These are phyloP conservation scores for Ustulina deusta DNA, from an alignment of 2,329 filamentous ascomycete species.

Conservation along the genomic window DNA sequence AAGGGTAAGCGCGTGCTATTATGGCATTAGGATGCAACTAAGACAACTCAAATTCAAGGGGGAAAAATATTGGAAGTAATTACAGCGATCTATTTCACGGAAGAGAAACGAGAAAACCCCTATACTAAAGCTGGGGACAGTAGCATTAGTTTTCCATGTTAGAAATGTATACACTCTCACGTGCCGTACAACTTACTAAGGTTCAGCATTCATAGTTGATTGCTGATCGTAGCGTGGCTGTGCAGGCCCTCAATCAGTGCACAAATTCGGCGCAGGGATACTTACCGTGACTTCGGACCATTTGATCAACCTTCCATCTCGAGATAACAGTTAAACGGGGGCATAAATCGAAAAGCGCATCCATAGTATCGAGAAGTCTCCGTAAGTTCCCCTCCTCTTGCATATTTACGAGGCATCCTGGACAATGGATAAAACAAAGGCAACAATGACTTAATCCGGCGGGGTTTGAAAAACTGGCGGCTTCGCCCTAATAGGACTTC, in stretches of 20 bases:
- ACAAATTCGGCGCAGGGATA: no score
- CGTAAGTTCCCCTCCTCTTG: no score
- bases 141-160: no score
- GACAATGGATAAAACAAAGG: slow-evolving; percentile 21
- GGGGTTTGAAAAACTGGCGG: background rate
- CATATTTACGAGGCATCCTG: background rate
- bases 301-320: background rate
- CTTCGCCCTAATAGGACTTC: background rate
- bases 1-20: no score
- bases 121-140: background rate
- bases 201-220: background rate
- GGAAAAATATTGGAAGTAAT: no score
- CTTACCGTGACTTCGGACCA: background rate
- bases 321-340: background rate
- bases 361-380: no score
- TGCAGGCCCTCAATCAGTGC: background rate
- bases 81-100: no score
- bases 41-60: no score
- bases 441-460: background rate
- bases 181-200: background rate
- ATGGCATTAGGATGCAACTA: no score
- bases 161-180: background rate
- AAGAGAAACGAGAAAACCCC: no score
- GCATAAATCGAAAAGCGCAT: background rate
- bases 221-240: background rate